Conservation (phyloP, 2,329 filamentous ascomycete genomes). For the Alternaria sp. region DNA sequence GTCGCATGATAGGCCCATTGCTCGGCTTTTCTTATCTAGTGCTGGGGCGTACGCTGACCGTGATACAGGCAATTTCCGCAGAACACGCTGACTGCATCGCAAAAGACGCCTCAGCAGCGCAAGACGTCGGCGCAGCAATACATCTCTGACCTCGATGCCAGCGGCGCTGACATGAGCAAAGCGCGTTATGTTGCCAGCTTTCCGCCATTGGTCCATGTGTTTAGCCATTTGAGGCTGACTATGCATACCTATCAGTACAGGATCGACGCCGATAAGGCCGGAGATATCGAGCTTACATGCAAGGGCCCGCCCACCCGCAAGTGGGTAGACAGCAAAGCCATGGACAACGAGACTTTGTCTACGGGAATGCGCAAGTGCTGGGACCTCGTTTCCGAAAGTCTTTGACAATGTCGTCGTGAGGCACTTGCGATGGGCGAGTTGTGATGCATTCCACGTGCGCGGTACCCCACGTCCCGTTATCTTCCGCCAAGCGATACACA, state of each 20-base stretch:
- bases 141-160: slow-evolving; percentile 23
- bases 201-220: slow-evolving; percentile 42
- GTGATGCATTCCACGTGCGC: neutral
- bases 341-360: slow-evolving; percentile 44
- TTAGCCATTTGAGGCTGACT: slow-evolving; percentile 44
- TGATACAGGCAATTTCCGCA: slow-evolving; percentile 44
- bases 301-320: slow-evolving; percentile 29
- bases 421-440: neutral
- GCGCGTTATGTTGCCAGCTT: slow-evolving; percentile 27
- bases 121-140: slow-evolving; percentile 32
- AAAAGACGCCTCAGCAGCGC: slow-evolving; percentile 26
- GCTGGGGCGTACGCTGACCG: slow-evolving; percentile 13
- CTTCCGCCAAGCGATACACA: slow-evolving; percentile 37
- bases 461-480: slow-evolving; percentile 34
- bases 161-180: slow-evolving; percentile 21
- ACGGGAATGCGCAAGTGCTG: slow-evolving; percentile 49
- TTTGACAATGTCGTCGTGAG: neutral
- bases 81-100: slow-evolving; percentile 21
- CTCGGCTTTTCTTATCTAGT: neutral
- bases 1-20: slow-evolving; percentile 3
- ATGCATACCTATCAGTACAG: slow-evolving; percentile 43
- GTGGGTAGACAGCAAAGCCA: slow-evolving; percentile 38
- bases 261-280: slow-evolving; percentile 18
- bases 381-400: slow-evolving; percentile 26
- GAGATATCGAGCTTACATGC: slow-evolving; percentile 14